Evolutionary conservation across 208 protist species (phyloP), one percentile per base, ranked within the genome.

Genomic region (Leishmania braziliensis): DNA sequence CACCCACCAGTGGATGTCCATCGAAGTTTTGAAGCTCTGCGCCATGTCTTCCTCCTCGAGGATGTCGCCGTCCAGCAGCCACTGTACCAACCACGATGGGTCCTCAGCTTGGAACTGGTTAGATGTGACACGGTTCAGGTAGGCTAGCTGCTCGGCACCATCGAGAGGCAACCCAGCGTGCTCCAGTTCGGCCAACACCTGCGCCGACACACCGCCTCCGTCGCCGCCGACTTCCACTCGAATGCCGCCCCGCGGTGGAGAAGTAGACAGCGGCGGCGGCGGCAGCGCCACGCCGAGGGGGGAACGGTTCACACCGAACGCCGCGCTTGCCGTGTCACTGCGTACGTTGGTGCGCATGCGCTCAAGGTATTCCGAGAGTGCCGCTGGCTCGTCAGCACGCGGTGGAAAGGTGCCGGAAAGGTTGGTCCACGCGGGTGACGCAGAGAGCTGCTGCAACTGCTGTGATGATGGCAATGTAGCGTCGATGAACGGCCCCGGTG

Each of bases 1-100:
- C 46, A 90, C 78, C 80, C 91, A 92, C 93, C 93, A 97, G 65
- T 86, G 86, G 18, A 94, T 90, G 75, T 94, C 89, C 43, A 94
- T 84, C 72, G 75, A 79, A 9, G 83, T 79, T 72, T 87, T 88
- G 53, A 89, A 81, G 43, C 56, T 74, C 54, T 87, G 72, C n/a
- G 84, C 78, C 60, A 83, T 79, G 39, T 65, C 83, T 1, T 83
- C 85, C 78, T 86, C 79, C 68, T 83, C 80, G 39, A 87, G 77
- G 73, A 87, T 48, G 43, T 89, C 75, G 33, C 78, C 75, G 53
- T 84, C 86, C 54, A 84, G 70, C 79, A 86, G 80, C 86, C 84
- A 83, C 82, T 89, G 86, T 58, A 89, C 79, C 26, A 86, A 36
- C 16, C 82, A 79, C n/a, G 82, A 75, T n/a, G 63, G 72, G 54